These are phyloP conservation scores for Musa beccarii DNA, from an alignment of 176 grass and related monocot species.

Conservation along the genomic window DNA sequence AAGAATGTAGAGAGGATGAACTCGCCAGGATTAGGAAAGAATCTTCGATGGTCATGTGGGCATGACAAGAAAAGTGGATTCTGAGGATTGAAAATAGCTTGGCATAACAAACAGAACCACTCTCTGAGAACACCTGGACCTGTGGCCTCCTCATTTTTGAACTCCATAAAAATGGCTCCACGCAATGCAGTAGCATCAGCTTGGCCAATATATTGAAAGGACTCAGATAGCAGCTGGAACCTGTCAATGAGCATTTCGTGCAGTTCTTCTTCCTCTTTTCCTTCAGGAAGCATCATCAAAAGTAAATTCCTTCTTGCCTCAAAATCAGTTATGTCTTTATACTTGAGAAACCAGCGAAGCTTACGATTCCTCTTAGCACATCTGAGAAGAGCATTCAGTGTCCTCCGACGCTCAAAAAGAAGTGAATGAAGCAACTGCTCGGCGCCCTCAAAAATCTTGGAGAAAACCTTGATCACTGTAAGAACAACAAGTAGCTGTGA, in stretches of 20 bases:
- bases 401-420: conserved; percentile 36
- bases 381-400: conserved; percentile 56
- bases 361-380: conserved; percentile 54
- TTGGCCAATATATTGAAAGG: conserved; percentile 70
- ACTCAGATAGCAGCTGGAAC: conserved; percentile 62
- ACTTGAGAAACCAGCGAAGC: conserved; percentile 74
- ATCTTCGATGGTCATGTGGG: conserved; percentile 66
- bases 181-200: conserved; percentile 44
- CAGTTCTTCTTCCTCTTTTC: conserved; percentile 78
- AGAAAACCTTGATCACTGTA: conserved; percentile 62
- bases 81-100: conserved; percentile 82
- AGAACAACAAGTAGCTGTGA: conserved; percentile 54
- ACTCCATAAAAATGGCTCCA: conserved; percentile 90
- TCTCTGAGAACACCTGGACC: conserved; percentile 95
- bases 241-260: conserved; percentile 98
- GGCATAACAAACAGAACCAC: conserved; percentile 90
- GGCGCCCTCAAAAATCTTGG: conserved; percentile 68
- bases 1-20: conserved; percentile 6
- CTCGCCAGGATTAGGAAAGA: conserved; percentile 92
- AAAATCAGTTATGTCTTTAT: conserved; percentile 69
- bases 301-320: conserved; percentile 85
- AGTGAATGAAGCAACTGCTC: conserved; percentile 45
- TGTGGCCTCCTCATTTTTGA: conserved; percentile 99
- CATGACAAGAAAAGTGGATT: conserved; percentile 86
- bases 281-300: conserved; percentile 78